Percentiles rank a stretch among this genome's conserved stretches.
phyloP scores from a whole-genome alignment of 495 filamentous ascomycete genomes.

The Stereocaulon alpinum region DNA sequence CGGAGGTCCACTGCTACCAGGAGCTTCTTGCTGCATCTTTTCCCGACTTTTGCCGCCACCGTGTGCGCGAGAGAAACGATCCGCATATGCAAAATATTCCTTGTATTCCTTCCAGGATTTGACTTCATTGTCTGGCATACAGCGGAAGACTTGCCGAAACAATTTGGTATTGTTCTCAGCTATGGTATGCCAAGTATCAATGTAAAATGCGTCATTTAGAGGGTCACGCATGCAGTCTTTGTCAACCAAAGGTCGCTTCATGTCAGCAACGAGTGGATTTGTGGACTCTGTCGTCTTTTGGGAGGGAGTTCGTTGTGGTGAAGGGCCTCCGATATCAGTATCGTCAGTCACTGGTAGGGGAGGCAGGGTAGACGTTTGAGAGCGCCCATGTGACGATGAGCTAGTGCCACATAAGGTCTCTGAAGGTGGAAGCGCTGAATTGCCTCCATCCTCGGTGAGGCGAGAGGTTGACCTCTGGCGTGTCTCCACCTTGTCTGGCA shows the following conservation, averaged over 20 bases:
- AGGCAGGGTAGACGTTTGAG: constrained; percentile 54
- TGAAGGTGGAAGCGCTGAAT: constrained; percentile 41
- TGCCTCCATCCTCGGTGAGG: constrained; percentile 28
- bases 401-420: constrained; percentile 39
- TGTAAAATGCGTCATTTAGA: constrained; percentile 68
- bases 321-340: constrained; percentile 67
- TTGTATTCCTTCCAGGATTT: constrained; percentile 91
- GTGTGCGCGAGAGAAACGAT: constrained; percentile 66
- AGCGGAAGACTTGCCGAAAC: constrained; percentile 87
- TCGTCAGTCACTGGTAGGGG: constrained; percentile 59
- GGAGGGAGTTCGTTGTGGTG: constrained; percentile 37
- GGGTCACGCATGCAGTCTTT: constrained; percentile 75
- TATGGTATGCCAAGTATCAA: constrained; percentile 78
- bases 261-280: constrained; percentile 53
- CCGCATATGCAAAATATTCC: constrained; percentile 68
- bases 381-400: constrained; percentile 45
- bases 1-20: constrained; percentile 36
- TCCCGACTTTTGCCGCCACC: constrained; percentile 36
- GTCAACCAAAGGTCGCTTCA: constrained; percentile 53
- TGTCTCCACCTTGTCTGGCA: constrained; percentile 51
- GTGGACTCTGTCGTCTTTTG: constrained; percentile 32
- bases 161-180: constrained; percentile 92
- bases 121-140: constrained; percentile 92
- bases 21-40: constrained; percentile 34
- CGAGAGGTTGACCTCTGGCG: constrained; percentile 25